A percentile compares a stretch with the other conserved stretches of the same genome.
phyloP scores from a whole-genome alignment of 257 asterid genomes.

The Nicotiana undulata region DNA sequence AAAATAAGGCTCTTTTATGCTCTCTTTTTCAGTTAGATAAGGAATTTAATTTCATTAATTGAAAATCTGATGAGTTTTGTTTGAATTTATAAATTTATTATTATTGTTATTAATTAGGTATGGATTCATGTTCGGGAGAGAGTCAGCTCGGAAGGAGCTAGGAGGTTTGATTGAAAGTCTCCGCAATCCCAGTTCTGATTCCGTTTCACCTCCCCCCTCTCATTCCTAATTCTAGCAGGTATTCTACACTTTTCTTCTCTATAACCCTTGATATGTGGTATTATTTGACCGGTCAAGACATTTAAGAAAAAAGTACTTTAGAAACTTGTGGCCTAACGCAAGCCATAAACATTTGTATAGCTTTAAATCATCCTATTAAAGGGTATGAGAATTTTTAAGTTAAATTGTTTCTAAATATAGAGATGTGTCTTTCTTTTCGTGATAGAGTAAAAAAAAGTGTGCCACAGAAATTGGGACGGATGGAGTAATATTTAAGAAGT shows the following conservation, averaged over 20 bases:
- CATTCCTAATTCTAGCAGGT: slow-evolving; percentile 24
- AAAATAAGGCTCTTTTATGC: background rate
- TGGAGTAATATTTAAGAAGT: no score
- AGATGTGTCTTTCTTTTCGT: no score
- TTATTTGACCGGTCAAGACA: no score
- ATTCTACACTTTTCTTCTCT: background rate
- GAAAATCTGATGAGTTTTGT: background rate
- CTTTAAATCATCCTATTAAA: background rate
- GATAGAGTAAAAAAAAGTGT: no score
- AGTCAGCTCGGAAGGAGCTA: slow-evolving; percentile 79
- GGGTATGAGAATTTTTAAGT: background rate
- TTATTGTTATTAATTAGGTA: slow-evolving; percentile 38
- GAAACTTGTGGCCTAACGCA: background rate
- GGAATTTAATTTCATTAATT: background rate
- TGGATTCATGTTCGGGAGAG: slow-evolving; percentile 91
- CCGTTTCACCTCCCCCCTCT: slow-evolving; percentile 22
- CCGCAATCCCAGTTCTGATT: slow-evolving; percentile 41
- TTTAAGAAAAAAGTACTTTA: no score
- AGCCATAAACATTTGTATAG: background rate
- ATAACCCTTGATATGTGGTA: no score
- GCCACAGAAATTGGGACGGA: no score
- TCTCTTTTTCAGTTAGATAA: background rate
- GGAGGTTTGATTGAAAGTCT: slow-evolving; percentile 62
- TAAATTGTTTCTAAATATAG: background rate
- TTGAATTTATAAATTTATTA: background rate